phyloP scores from a whole-genome alignment of 345 rosid species.

The Eucalyptus cloeziana region DNA sequence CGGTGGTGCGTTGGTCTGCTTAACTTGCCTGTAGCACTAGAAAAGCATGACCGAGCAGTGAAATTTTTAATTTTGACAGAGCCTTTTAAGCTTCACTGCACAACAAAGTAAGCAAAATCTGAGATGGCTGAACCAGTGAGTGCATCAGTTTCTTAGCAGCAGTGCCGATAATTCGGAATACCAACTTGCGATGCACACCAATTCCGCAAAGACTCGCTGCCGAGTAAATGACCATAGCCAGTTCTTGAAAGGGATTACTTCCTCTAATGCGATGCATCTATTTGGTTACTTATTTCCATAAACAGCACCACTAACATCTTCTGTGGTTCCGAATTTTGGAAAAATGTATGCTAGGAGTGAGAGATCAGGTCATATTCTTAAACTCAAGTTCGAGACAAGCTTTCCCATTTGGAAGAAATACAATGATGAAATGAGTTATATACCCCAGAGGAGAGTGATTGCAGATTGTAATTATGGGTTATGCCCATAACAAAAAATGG shows the following conservation, averaged over 20 bases:
- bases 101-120: not conserved
- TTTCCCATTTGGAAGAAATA: not conserved
- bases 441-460: not conserved
- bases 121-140: not conserved
- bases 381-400: not conserved
- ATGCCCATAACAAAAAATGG: not conserved
- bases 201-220: accelerated
- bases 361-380: not conserved
- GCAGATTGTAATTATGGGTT: not conserved
- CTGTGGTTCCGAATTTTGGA: not conserved
- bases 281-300: not conserved
- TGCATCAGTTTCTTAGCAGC: not conserved
- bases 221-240: not conserved
- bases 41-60: no score
- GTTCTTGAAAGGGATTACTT: not conserved
- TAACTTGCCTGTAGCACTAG: no score
- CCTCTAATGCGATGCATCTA: not conserved
- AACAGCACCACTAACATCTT: not conserved
- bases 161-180: not conserved
- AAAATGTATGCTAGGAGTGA: not conserved
- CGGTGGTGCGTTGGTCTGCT: accelerated
- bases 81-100: no score
- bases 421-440: not conserved
- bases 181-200: not conserved
- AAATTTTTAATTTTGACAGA: no score